Evolutionary conservation across 495 filamentous ascomycete genomes (phyloP).

Genomic region (Hypomontagnella submonticulosa): DNA sequence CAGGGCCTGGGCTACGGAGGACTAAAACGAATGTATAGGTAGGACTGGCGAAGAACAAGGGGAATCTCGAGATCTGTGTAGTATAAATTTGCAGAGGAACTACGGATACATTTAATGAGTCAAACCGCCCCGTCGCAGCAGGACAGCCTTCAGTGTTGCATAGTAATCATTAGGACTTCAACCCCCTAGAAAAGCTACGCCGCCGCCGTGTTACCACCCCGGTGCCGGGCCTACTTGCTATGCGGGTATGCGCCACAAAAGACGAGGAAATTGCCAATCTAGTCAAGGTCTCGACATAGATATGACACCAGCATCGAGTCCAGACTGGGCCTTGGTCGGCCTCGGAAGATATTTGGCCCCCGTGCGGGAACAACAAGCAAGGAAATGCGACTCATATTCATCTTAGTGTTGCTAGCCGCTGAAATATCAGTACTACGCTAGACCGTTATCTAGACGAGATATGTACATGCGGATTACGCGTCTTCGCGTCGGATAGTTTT

Average conservation of each 20-base stretch:
- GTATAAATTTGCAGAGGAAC: neutral
- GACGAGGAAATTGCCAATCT: conserved; percentile 13
- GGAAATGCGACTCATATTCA: neutral
- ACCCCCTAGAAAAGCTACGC: neutral
- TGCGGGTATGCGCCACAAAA: conserved; percentile 3
- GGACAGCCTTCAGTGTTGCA: neutral
- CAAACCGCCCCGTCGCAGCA: neutral
- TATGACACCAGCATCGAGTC: neutral
- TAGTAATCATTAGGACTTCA: conserved; percentile 6
- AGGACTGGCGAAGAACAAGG: neutral
- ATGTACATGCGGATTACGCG: conserved; percentile 17
- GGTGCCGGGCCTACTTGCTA: neutral
- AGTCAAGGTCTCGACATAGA: neutral
- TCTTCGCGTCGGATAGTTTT: conserved; percentile 2
- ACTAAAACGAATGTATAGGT: neutral
- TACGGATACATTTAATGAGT: neutral
- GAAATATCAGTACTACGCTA: conserved; percentile 5
- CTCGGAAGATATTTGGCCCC: neutral
- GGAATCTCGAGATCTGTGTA: neutral
- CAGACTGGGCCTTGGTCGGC: neutral
- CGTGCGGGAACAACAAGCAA: neutral
- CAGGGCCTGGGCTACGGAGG: neutral
- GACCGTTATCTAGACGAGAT: neutral
- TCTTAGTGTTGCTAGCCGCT: neutral
- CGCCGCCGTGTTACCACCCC: conserved; percentile 1